These are phyloP conservation scores for Eutrema heterophyllum DNA, from an alignment of 345 rosid species.

Conservation along the genomic window DNA sequence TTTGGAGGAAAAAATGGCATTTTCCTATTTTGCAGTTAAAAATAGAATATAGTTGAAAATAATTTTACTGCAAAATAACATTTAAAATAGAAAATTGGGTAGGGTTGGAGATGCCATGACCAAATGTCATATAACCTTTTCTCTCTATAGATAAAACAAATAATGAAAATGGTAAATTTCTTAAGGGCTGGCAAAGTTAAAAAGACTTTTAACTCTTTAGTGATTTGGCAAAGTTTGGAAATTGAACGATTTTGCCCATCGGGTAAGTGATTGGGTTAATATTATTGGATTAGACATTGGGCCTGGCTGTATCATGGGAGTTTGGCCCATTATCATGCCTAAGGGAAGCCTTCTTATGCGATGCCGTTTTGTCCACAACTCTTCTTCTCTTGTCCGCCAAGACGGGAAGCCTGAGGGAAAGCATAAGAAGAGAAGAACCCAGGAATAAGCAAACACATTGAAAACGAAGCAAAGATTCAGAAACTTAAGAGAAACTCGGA, in stretches of 20 bases:
- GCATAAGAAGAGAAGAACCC: constrained; percentile 10
- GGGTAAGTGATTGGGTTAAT: too few species aligned
- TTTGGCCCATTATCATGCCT: not conserved
- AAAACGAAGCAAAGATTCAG: not conserved
- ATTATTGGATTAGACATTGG: not conserved
- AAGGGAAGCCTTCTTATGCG: not conserved
- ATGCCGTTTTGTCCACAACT: not conserved
- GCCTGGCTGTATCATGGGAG: not conserved
- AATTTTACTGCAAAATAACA: too few species aligned
- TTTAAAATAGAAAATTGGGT: too few species aligned
- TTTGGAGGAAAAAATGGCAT: too few species aligned
- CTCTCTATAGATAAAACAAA: too few species aligned
- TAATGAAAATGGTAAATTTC: not conserved
- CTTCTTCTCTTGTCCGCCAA: constrained; percentile 15
- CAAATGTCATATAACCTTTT: too few species aligned
- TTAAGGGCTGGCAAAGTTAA: not conserved
- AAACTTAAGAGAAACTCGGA: not conserved
- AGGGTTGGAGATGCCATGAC: too few species aligned
- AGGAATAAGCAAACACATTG: constrained; percentile 13
- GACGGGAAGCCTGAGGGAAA: not conserved
- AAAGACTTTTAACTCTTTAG: too few species aligned
- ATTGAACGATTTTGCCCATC: too few species aligned
- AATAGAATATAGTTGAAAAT: too few species aligned
- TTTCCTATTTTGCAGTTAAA: too few species aligned
- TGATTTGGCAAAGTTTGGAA: too few species aligned